phyloP scores from a whole-genome alignment of 2,329 filamentous ascomycete genomes.

The Sclerotinia nivalis region DNA sequence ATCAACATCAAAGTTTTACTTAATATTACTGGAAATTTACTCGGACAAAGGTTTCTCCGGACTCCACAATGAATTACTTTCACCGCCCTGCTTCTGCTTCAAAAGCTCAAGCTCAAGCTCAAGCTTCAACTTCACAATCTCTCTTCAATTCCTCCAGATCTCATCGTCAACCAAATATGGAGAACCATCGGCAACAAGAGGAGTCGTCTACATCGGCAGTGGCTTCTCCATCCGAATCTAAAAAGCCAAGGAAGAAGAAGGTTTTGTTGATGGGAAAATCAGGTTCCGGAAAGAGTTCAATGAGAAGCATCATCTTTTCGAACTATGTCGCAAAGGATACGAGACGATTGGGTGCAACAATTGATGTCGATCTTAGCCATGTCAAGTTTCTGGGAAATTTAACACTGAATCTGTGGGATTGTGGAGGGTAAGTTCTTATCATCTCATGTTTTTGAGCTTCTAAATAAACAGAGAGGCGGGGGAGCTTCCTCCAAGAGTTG shows the following conservation, averaged over 20 bases:
- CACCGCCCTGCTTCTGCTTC: conserved; percentile 16
- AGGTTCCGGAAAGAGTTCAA: conserved; percentile 95
- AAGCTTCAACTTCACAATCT: not conserved
- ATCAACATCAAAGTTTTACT: not conserved
- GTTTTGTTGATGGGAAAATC: conserved; percentile 92
- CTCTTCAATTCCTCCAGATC: conserved; percentile 4
- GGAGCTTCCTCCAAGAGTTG: not conserved
- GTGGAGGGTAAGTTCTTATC: conserved; percentile 67
- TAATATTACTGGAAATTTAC: not conserved
- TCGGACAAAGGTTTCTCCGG: conserved; percentile 11
- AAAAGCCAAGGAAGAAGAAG: conserved; percentile 79
- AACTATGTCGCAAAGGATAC: conserved; percentile 98
- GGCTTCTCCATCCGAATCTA: conserved; percentile 26
- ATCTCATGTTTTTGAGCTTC: conserved; percentile 6
- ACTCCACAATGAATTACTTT: conserved; percentile 10
- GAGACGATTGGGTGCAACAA: conserved; percentile 86
- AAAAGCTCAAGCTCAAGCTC: conserved; percentile 6
- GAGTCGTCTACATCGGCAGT: conserved; percentile 14
- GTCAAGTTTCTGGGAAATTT: conserved; percentile 98
- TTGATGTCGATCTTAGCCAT: conserved; percentile 97
- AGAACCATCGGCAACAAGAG: conserved; percentile 19
- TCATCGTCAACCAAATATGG: conserved; percentile 17
- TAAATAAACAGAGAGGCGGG: conserved; percentile 4
- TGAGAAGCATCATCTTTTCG: conserved; percentile 98
- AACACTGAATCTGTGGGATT: conserved; percentile 97